phyloP scores from a whole-genome alignment of 305 asterid genomes.

The Ruellia speciosa region DNA sequence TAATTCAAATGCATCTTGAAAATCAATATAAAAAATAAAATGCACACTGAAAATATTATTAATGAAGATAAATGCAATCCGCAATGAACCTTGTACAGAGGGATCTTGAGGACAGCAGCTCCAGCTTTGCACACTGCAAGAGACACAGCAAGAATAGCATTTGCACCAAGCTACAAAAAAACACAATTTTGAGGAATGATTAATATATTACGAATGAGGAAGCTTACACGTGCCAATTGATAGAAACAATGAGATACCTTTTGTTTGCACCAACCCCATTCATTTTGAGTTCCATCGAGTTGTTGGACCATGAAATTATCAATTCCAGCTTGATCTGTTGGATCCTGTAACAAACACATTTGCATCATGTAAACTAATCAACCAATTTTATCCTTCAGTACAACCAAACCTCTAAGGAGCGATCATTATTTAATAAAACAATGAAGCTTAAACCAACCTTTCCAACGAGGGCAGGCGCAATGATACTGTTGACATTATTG shows the following conservation, averaged over 20 bases:
- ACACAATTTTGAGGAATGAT: slow-evolving; percentile 1
- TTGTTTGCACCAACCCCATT: slow-evolving; percentile 82
- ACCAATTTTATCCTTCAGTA: too few species aligned
- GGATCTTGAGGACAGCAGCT: slow-evolving; percentile 56
- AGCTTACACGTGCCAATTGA: not conserved
- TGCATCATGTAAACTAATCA: not conserved
- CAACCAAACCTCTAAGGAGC: not conserved
- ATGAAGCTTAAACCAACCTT: slow-evolving; percentile 47
- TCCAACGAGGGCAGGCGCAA: slow-evolving; percentile 81
- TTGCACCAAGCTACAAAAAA: slow-evolving; percentile 68
- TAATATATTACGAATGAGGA: not conserved
- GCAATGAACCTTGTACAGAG: slow-evolving; percentile 63
- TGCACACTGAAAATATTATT: too few species aligned
- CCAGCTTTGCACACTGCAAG: slow-evolving; percentile 80
- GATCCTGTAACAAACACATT: slow-evolving; percentile 31
- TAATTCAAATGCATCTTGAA: too few species aligned
- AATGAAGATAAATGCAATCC: too few species aligned
- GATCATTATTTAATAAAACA: not conserved
- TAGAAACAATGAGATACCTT: slow-evolving; percentile 33
- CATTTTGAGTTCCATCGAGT: slow-evolving; percentile 66
- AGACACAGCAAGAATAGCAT: slow-evolving; percentile 52
- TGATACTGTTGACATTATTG: slow-evolving; percentile 62
- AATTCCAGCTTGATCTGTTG: slow-evolving; percentile 53
- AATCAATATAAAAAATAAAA: too few species aligned
- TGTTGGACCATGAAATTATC: slow-evolving; percentile 64